Conservation (phyloP, 441 rosid species). For the Syzygium malaccense region DNA sequence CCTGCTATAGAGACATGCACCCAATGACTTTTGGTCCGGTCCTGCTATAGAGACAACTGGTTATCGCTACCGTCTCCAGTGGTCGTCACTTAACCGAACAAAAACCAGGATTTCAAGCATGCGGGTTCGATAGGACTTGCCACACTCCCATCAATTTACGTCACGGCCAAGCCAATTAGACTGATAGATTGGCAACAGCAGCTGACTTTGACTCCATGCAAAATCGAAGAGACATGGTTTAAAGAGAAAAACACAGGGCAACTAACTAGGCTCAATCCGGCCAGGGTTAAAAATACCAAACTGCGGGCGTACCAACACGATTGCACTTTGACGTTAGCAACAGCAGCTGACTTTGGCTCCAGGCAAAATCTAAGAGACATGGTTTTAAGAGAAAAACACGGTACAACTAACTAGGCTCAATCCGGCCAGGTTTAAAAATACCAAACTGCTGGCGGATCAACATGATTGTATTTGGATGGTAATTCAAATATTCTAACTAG, state of each 20-base stretch:
- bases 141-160: not conserved
- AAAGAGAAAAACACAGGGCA: not conserved
- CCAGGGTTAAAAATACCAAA: not conserved
- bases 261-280: not conserved
- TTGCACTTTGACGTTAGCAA: not conserved
- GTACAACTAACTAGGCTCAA: not conserved
- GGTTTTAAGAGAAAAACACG: not conserved
- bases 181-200: not conserved
- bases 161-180: not conserved
- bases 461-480: not conserved
- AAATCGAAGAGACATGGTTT: not conserved
- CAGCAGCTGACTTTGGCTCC: not conserved
- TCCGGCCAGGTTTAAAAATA: not conserved
- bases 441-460: not conserved
- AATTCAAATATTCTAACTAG: not conserved
- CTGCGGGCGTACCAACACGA: not conserved
- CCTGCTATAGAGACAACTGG: not conserved
- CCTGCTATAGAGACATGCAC: not conserved
- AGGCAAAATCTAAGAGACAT: not conserved
- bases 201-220: not conserved
- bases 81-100: not conserved
- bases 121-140: not conserved
- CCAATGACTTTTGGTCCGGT: not conserved
- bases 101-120: not conserved
- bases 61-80: not conserved